phyloP scores from a whole-genome alignment of 257 asterid genomes.

The Jasminum sambac region DNA sequence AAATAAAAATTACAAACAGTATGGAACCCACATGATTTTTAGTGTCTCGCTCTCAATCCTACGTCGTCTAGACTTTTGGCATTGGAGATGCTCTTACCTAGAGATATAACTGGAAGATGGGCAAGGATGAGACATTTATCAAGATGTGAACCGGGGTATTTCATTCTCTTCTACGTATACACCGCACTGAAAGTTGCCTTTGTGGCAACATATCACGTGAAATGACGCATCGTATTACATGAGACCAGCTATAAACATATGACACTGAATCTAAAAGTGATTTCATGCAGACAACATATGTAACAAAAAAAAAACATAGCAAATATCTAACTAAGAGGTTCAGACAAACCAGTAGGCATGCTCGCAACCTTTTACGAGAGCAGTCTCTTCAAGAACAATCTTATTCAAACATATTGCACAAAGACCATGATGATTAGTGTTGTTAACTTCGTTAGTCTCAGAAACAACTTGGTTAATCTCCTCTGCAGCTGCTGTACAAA shows the following conservation, averaged over 20 bases:
- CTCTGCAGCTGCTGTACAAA: constrained; percentile 31
- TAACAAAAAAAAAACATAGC: background rate
- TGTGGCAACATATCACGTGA: background rate
- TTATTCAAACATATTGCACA: constrained; percentile 83
- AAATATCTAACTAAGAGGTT: constrained; percentile 16
- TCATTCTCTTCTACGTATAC: background rate
- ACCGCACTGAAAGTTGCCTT: background rate
- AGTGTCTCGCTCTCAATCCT: no score
- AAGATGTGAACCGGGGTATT: background rate
- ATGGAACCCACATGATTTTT: no score
- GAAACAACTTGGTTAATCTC: constrained; percentile 31
- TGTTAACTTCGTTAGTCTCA: constrained; percentile 26
- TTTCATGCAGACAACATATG: background rate
- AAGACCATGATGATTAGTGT: constrained; percentile 49
- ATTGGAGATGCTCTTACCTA: no score
- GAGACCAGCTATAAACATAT: background rate
- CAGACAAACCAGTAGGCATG: constrained; percentile 96
- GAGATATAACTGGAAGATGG: constrained; percentile 6
- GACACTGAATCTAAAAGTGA: background rate
- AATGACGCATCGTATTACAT: background rate
- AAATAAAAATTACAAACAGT: no score
- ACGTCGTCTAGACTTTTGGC: no score
- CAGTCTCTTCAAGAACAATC: constrained; percentile 80
- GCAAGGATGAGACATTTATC: background rate
- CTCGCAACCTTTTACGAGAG: constrained; percentile 99